A percentile compares a stretch with the other conserved stretches of the same genome.
Conservation (phyloP, 2,329 filamentous ascomycete species). For the Cladosporium oxysporum region DNA sequence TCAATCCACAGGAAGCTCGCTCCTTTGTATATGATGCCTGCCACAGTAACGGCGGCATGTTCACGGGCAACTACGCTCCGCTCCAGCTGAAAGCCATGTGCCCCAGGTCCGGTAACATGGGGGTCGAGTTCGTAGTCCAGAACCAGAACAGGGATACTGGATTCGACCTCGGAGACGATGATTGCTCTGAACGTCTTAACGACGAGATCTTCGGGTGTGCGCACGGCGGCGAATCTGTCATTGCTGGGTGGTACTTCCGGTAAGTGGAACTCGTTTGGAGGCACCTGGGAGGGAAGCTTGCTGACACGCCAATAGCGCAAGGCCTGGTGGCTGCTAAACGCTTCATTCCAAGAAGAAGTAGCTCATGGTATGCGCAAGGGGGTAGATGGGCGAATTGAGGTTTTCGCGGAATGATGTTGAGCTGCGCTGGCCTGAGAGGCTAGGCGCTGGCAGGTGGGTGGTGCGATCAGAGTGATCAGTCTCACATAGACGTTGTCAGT, state of each 20-base stretch:
- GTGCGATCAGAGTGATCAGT: not conserved
- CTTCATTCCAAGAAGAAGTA: not conserved
- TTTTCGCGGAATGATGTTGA: not conserved
- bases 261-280: not conserved
- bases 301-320: not conserved
- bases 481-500: not conserved
- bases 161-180: slow-evolving; percentile 22
- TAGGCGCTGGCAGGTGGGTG: not conserved
- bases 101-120: slow-evolving; percentile 17
- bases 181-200: slow-evolving; percentile 23
- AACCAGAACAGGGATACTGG: slow-evolving; percentile 22
- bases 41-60: slow-evolving; percentile 23
- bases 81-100: slow-evolving; percentile 25
- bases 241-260: slow-evolving; percentile 20
- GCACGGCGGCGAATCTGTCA: slow-evolving; percentile 12
- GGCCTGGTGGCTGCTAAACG: not conserved
- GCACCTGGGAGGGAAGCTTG: not conserved
- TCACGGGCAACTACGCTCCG: slow-evolving; percentile 24
- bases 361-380: not conserved
- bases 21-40: slow-evolving; percentile 21
- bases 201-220: slow-evolving; percentile 23
- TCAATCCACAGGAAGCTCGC: slow-evolving; percentile 13
- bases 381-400: not conserved
- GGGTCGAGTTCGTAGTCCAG: slow-evolving; percentile 22
- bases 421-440: not conserved